Evolutionary conservation across 805 yeast species (phyloP).

Genomic region (Sugiyamaella mastotermitis): DNA sequence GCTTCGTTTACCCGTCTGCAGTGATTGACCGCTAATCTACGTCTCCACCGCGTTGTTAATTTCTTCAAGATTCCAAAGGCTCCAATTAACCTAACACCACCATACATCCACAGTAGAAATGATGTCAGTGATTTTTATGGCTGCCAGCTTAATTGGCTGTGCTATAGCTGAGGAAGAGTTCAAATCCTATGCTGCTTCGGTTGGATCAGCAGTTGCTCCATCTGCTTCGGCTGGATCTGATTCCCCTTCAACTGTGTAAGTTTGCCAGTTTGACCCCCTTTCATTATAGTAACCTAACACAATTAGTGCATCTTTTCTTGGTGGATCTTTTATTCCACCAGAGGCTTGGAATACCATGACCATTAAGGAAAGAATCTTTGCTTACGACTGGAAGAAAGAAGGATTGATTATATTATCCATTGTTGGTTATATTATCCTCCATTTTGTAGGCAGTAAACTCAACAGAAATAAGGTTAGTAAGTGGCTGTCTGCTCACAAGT

Average conservation of each 20-base stretch:
- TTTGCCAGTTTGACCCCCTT: slow-evolving; percentile 3
- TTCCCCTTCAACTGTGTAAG: background rate
- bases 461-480: slow-evolving; percentile 52
- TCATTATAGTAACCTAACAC: background rate
- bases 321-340: slow-evolving; percentile 7
- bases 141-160: too few species aligned
- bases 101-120: too few species aligned
- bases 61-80: too few species aligned
- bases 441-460: slow-evolving; percentile 50
- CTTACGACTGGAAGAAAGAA: slow-evolving; percentile 78
- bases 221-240: slow-evolving; percentile 7
- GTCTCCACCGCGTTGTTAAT: too few species aligned
- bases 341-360: slow-evolving; percentile 55
- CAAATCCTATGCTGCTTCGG: slow-evolving; percentile 14
- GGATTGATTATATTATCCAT: slow-evolving; percentile 47
- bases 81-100: too few species aligned
- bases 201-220: slow-evolving; percentile 5
- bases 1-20: too few species aligned
- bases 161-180: slow-evolving; percentile 17
- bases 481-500: slow-evolving; percentile 45
- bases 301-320: background rate
- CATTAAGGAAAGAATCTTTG: slow-evolving; percentile 47
- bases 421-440: slow-evolving; percentile 42
- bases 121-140: too few species aligned
- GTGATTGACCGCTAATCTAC: too few species aligned